phyloP scores from a whole-genome alignment of 2,329 filamentous ascomycete genomes.

The Calonectria leucothoes region DNA sequence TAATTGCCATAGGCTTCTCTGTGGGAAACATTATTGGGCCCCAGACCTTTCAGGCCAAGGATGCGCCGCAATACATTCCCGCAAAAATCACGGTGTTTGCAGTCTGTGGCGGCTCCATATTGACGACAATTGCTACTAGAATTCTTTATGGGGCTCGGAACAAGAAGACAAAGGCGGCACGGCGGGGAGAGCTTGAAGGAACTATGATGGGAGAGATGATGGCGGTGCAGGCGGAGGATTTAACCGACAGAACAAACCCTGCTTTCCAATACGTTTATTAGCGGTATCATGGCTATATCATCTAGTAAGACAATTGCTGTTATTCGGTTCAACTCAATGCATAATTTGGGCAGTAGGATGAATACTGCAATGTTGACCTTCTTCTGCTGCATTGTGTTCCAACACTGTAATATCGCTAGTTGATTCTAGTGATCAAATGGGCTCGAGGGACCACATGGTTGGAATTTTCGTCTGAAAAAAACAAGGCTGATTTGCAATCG shows the following conservation, averaged over 20 bases:
- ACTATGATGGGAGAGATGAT: neutral
- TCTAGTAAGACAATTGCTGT: neutral
- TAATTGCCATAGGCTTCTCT: slow-evolving; percentile 21
- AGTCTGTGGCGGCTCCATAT: slow-evolving; percentile 20
- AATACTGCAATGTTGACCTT: no score
- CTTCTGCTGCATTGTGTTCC: neutral
- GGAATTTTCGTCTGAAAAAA: neutral
- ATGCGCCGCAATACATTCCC: slow-evolving; percentile 61
- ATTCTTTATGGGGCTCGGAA: slow-evolving; percentile 28
- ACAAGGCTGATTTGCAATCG: neutral
- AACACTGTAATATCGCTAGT: neutral
- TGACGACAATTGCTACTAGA: slow-evolving; percentile 24
- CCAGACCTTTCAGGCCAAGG: slow-evolving; percentile 48
- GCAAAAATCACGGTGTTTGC: slow-evolving; percentile 53
- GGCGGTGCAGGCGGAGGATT: neutral
- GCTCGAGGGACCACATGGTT: neutral
- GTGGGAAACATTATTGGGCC: slow-evolving; percentile 29
- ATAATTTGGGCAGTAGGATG: neutral
- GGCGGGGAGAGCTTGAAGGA: neutral
- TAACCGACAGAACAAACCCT: slow-evolving; percentile 24
- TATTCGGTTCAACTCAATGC: neutral
- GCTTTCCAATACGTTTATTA: slow-evolving; percentile 28
- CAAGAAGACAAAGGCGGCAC: neutral
- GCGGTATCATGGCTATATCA: neutral
- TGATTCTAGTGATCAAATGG: neutral